phyloP scores from a whole-genome alignment of 306 rosid genomes.

The Gynostemma pentaphyllum region DNA sequence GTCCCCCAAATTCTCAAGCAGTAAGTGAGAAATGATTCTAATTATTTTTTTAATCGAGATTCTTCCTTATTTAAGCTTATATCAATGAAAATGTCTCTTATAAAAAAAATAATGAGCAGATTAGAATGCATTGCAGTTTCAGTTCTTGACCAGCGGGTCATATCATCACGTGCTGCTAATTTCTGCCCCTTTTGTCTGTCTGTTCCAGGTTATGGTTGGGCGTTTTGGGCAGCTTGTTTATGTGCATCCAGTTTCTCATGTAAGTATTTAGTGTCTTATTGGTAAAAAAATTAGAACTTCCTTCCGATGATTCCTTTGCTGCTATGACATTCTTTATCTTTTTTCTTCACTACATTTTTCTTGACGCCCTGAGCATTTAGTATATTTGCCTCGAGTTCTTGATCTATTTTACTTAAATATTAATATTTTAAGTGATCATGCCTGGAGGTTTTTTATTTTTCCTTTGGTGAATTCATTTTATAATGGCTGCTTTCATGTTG shows the following conservation, averaged over 20 bases:
- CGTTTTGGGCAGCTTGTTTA: conserved; percentile 68
- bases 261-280: conserved; percentile 25
- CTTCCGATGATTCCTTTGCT: conserved; percentile 2
- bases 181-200: conserved; percentile 1
- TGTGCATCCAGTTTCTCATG: conserved; percentile 71
- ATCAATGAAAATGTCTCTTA: too few species aligned
- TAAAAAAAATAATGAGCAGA: background rate
- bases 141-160: background rate
- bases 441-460: background rate
- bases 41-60: conserved; percentile 13
- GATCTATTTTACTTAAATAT: background rate
- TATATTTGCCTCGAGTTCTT: background rate
- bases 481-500: background rate
- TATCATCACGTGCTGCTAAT: background rate
- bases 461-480: background rate
- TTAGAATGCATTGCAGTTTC: background rate
- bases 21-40: conserved; percentile 36
- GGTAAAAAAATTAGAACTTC: background rate
- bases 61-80: background rate
- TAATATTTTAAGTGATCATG: background rate
- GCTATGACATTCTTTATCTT: background rate
- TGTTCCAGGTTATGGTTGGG: conserved; percentile 72
- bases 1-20: conserved; percentile 56
- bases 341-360: background rate
- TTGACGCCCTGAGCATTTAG: background rate